Evolutionary conservation across 139 green algal genomes (phyloP).

Genomic region (Chlamydomonas schloesseri): DNA sequence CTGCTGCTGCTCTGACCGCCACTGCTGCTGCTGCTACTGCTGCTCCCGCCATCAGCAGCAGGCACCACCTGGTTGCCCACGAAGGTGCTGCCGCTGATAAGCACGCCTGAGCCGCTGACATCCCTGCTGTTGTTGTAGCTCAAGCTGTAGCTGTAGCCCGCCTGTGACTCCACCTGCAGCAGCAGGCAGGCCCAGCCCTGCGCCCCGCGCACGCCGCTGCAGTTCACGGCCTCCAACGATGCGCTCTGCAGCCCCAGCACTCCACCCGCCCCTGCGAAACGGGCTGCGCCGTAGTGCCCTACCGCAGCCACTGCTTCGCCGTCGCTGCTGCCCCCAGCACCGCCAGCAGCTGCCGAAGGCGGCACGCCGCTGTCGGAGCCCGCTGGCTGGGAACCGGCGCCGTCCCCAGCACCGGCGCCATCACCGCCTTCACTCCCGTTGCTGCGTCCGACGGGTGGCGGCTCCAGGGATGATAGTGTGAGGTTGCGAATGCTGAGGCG

Average conservation of each 20-base stretch:
- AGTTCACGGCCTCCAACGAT: neutral
- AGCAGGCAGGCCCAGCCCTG: conserved; percentile 19
- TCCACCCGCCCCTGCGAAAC: neutral
- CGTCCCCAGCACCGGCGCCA: neutral
- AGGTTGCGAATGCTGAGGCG: neutral
- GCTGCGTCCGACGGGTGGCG: too few species aligned
- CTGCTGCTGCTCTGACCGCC: too few species aligned
- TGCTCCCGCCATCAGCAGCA: too few species aligned
- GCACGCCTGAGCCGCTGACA: too few species aligned
- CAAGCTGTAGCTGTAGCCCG: too few species aligned
- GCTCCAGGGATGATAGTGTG: neutral
- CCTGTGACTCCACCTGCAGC: neutral
- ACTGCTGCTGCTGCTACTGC: too few species aligned
- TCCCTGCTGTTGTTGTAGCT: too few species aligned
- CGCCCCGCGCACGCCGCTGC: neutral
- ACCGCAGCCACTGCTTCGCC: too few species aligned
- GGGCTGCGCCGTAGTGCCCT: neutral
- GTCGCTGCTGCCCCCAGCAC: too few species aligned
- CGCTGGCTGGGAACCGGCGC: too few species aligned
- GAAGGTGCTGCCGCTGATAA: neutral
- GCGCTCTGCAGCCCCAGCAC: neutral
- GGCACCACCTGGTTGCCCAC: neutral
- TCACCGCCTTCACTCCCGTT: neutral
- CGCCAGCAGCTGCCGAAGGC: too few species aligned
- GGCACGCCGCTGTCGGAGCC: too few species aligned